Evolutionary conservation across 23 red algal species (phyloP), one percentile per base, ranked within the genome.

Genomic region (Gracilaria caudata): DNA sequence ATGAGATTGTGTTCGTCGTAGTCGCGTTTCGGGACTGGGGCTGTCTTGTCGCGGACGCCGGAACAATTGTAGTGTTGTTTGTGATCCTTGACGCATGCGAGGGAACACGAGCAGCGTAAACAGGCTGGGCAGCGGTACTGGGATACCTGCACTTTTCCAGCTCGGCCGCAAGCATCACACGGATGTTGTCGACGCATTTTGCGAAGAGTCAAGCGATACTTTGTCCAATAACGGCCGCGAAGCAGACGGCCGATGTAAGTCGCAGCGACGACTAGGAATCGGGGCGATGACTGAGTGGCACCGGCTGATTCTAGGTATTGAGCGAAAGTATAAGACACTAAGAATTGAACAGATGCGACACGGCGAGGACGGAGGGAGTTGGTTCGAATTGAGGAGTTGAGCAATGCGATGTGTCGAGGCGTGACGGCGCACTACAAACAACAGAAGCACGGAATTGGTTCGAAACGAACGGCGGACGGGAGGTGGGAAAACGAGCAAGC

Each of bases 101-200:
- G 86, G 7, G 86, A 89, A 40, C 86, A 89, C 0, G 86, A 89
- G 59, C 64, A 51, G 26, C 46, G 40, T 6, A 53, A 8, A 29
- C 86, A 89, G 14, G 86, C 86, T 10, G 86, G 86, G 23, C 86
- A 89, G 54, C 74, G 71, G 78, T 89, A 89, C 51, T 89, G 77
- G 26, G 86, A 49, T 6, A 57, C 54, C 36, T 65, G 49, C 4
- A 59, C 47, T 6, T 57, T 66, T 55, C 73, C 86, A 11, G n/a
- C 39, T 21, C 56, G 46, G 73, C 73, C 68, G 82, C 82, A 86
- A 24, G 64, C 20, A 24, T 60, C 63, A 51, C 82, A 86, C 16
- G 43, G 51, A 33, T 47, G 51, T 80, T 80, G 77, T 0, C 77
- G 77, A 80, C 77, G 77, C 77, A 80, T 79, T 46, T 33, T 3